Conservation (phyloP, 495 filamentous ascomycete species). For the Xylona heveae region DNA sequence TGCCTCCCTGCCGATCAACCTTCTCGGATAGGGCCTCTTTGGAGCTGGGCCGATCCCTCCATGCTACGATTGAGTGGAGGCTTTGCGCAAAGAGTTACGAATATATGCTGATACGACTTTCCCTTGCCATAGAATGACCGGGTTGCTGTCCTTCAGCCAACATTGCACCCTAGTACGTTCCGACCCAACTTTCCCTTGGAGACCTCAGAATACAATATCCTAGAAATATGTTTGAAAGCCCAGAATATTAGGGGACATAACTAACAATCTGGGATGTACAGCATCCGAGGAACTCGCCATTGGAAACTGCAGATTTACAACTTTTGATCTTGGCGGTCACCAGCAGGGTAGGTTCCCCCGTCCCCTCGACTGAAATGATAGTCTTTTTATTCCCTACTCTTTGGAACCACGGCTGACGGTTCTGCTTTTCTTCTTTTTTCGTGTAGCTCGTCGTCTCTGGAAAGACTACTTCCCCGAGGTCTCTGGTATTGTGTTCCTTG, state of each 20-base stretch:
- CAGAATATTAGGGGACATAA: no score
- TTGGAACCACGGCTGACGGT: conserved; percentile 5
- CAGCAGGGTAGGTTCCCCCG: conserved; percentile 51
- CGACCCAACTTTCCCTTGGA: conserved; percentile 2
- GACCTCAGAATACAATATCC: conserved; percentile 11
- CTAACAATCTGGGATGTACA: conserved; percentile 14
- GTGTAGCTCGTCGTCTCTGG: conserved; percentile 79
- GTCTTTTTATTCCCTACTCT: not conserved
- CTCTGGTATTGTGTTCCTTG: conserved; percentile 89
- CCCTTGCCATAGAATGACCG: conserved; percentile 53
- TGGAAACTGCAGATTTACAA: conserved; percentile 90
- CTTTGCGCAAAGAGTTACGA: no score
- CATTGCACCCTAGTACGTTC: conserved; percentile 63
- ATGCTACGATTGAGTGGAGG: no score
- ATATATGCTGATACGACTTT: no score
- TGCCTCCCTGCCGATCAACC: conserved; percentile 2
- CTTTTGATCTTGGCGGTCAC: conserved; percentile 93
- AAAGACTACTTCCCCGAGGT: conserved; percentile 99
- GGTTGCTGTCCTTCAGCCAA: conserved; percentile 81
- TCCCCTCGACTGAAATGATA: conserved; percentile 1
- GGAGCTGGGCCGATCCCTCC: no score
- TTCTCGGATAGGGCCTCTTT: no score
- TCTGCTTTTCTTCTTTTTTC: conserved; percentile 3
- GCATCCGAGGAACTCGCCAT: conserved; percentile 93
- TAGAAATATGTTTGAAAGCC: no score